Evolutionary conservation across 1,139 yeast genomes (phyloP).

Genomic region (Yamadazyma atlantica): DNA sequence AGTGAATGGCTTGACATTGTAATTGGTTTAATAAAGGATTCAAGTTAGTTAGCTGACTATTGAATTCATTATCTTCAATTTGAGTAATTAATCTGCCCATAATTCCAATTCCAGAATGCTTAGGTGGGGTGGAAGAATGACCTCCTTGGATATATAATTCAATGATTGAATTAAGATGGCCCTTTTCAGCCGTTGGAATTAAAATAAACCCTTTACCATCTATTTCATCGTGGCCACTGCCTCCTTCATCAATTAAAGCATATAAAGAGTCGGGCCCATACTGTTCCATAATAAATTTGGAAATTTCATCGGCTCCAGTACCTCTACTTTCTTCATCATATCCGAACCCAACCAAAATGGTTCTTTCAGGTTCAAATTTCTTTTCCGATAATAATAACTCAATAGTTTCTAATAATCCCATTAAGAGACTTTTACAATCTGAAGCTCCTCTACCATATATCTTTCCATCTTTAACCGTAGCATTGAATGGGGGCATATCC

Average conservation of each 20-base stretch:
- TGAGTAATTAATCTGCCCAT: constrained; percentile 37
- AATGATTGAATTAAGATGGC: constrained; percentile 39
- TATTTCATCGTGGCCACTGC: constrained; percentile 27
- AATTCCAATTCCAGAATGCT: constrained; percentile 48
- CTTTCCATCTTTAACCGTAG: constrained; percentile 38
- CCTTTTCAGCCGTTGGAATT: constrained; percentile 55
- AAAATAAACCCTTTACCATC: constrained; percentile 52
- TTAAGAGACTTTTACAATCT: constrained; percentile 47
- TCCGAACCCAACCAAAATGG: constrained; percentile 46
- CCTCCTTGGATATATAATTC: constrained; percentile 50
- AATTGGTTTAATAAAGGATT: constrained; percentile 44
- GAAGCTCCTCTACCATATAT: constrained; percentile 48
- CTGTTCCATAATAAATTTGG: constrained; percentile 26
- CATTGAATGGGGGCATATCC: constrained; percentile 48
- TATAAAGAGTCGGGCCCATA: constrained; percentile 44
- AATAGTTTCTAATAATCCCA: constrained; percentile 41
- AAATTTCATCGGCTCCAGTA: constrained; percentile 34
- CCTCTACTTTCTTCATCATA: constrained; percentile 52
- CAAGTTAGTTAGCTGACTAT: constrained; percentile 33
- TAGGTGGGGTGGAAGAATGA: constrained; percentile 50
- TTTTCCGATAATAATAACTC: constrained; percentile 39
- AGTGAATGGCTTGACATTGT: constrained; percentile 47
- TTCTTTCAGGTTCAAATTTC: constrained; percentile 39
- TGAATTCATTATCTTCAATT: constrained; percentile 37
- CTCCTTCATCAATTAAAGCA: constrained; percentile 50